Evolutionary conservation across 768 basidiomycete genomes (phyloP).

Genomic region (Rhizopogon vulgaris): DNA sequence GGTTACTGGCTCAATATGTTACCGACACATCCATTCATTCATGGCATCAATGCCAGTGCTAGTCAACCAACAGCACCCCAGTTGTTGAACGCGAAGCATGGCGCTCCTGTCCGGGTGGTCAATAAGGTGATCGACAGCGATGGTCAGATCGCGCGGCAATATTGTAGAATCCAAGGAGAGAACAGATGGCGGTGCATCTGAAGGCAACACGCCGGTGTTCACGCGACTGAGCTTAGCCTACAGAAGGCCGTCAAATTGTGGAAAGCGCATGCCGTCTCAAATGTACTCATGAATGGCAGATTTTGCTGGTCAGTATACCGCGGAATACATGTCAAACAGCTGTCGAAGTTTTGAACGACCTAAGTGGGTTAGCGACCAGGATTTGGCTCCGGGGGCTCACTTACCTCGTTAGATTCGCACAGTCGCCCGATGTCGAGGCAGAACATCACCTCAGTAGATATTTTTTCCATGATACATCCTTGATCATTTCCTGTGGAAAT

Average conservation of each 20-base stretch:
- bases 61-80: no score
- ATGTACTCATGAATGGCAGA: conserved; percentile 18
- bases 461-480: conserved; percentile 51
- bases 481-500: conserved; percentile 47
- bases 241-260: neutral
- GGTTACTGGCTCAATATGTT: no score
- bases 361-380: conserved; percentile 8
- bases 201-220: conserved; percentile 42
- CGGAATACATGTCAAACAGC: conserved; percentile 14
- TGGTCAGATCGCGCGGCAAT: conserved; percentile 37
- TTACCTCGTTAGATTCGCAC: conserved; percentile 18
- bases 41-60: no score
- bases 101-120: conserved; percentile 60
- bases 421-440: conserved; percentile 40
- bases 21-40: no score
- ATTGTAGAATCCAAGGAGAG: conserved; percentile 25
- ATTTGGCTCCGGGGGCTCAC: neutral
- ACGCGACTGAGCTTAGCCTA: conserved; percentile 44
- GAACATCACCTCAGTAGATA: conserved; percentile 53
- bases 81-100: conserved; percentile 54
- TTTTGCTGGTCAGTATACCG: conserved; percentile 11
- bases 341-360: conserved; percentile 17
- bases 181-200: conserved; percentile 30
- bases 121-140: conserved; percentile 46
- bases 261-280: neutral